phyloP scores from a whole-genome alignment of 345 rosid genomes.

The Euphorbia lathyris region DNA sequence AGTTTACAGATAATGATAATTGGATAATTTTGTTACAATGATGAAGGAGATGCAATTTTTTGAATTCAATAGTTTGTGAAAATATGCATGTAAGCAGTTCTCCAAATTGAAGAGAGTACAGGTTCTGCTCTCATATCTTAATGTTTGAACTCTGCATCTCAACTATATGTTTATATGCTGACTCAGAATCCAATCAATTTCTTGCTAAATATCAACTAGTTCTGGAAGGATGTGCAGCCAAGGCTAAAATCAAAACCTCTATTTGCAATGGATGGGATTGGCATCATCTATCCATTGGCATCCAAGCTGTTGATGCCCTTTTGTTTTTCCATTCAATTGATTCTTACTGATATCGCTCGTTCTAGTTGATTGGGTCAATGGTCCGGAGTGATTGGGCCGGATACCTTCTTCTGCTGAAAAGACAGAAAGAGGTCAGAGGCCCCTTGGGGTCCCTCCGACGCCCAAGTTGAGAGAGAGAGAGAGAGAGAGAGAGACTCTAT shows the following conservation, averaged over 20 bases:
- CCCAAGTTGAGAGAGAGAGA: no score
- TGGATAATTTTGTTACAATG: not conserved
- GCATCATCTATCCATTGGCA: not conserved
- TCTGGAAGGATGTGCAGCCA: not conserved
- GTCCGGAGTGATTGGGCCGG: no score
- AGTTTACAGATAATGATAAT: slow-evolving; percentile 33
- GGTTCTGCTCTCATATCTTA: not conserved
- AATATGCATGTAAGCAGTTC: not conserved
- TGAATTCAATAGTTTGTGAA: not conserved
- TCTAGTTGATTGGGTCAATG: no score
- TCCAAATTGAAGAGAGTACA: not conserved
- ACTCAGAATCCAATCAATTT: not conserved
- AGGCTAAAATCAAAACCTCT: not conserved
- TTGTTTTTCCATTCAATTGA: not conserved
- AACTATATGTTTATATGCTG: not conserved
- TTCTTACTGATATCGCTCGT: not conserved
- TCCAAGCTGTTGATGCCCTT: not conserved
- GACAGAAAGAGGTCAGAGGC: no score
- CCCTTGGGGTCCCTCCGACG: no score
- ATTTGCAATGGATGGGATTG: not conserved
- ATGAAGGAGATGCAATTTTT: not conserved
- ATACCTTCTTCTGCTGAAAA: no score
- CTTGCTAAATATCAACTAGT: not conserved
- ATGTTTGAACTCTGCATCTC: not conserved
- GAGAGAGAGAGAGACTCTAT: no score